Evolutionary conservation across 2,329 filamentous ascomycete genomes (phyloP), one percentile per base, ranked within the genome.

Genomic region (Stachybotrys chartarum): DNA sequence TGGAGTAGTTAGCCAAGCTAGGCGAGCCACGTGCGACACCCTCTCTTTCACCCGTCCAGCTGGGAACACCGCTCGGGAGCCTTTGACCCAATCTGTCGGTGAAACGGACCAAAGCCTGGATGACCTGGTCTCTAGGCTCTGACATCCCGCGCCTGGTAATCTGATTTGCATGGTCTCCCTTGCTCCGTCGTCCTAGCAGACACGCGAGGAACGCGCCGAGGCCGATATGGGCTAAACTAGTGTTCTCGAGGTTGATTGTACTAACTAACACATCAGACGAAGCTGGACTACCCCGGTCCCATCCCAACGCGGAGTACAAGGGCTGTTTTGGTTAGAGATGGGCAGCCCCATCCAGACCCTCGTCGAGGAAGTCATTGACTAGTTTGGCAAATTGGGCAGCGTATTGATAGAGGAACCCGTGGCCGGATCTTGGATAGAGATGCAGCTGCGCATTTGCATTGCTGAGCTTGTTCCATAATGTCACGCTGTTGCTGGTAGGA

Each of bases 401-500:
- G 53, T 70, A 68, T 51, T 71, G 69, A 39, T 60, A 72, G 10
- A 71, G 61, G 49, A 72, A 72, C 0, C 69, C 70, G 54, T 72
- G 69, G 6, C 69, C 70, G 24, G 68, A 67, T 54, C 72, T 64
- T 1, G 70, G 68, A 49, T 65, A 72, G 6, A 72, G 30, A 52
- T 71, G 68, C 35, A 72, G 59, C 48, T 67, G 68, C 16, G 66
- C 67, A 16, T 64, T 59, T 4, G 60, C 58, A 30, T 64, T 61
- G 46, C 62, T 66, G 47, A 74, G 51, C 58, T 67, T 69, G 52
- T 66, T 65, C 67, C 71, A 73, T 63, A 74, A 63, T 16, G 71
- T 46, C 12, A 68, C 67, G 56, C 70, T 75, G 47, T 74, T 72
- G 30, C 69, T 67, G 0, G 67, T 71, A 5, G 72, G 71, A 5